Percentiles rank a stretch among this genome's conserved stretches.
Evolutionary conservation across 805 yeast species (phyloP).

Genomic region (Nakazawaea sp.): DNA sequence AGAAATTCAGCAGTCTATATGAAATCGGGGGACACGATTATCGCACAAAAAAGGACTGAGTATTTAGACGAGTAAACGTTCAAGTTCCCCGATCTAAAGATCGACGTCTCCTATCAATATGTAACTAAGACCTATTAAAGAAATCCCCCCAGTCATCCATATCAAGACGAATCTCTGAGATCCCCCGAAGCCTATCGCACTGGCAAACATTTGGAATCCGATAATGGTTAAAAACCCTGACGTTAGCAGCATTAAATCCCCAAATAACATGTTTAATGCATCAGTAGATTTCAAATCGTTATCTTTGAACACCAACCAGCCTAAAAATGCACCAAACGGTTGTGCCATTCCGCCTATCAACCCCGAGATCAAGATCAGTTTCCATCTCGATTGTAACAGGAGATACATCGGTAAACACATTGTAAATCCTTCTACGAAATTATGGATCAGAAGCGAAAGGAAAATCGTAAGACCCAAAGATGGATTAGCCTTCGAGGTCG

Average conservation of each 20-base stretch:
- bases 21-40: too few species aligned
- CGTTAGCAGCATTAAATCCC: constrained; percentile 62
- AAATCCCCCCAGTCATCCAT: constrained; percentile 58
- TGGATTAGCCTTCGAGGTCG: constrained; percentile 63
- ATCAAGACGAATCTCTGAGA: constrained; percentile 48
- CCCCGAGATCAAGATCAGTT: constrained; percentile 62
- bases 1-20: too few species aligned
- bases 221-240: constrained; percentile 82
- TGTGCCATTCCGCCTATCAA: constrained; percentile 79
- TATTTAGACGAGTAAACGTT: too few species aligned
- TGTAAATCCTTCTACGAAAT: constrained; percentile 89
- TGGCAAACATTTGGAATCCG: constrained; percentile 78
- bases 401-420: constrained; percentile 88
- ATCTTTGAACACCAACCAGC: constrained; percentile 41
- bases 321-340: constrained; percentile 82
- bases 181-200: constrained; percentile 77
- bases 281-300: constrained; percentile 28
- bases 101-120: too few species aligned
- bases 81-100: too few species aligned
- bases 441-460: constrained; percentile 80
- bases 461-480: constrained; percentile 74
- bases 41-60: too few species aligned
- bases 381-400: constrained; percentile 53
- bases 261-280: constrained; percentile 41
- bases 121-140: constrained; percentile 43